phyloP scores from a whole-genome alignment of 345 rosid genomes.

The Hypericum perforatum region DNA sequence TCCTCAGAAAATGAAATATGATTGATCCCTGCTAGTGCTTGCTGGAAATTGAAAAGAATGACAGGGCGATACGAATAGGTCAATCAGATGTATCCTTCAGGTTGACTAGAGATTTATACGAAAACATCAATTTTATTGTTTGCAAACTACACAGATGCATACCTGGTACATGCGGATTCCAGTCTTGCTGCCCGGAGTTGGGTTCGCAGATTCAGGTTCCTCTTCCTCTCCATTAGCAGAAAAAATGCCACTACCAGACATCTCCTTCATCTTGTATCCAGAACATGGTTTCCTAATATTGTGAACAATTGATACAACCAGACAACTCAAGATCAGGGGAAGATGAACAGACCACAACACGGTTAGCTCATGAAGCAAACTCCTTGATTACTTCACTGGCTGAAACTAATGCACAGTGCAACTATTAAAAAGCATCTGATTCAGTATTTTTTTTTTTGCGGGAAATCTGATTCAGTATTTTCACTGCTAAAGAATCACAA shows the following conservation, averaged over 20 bases:
- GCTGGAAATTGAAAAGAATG: slow-evolving; percentile 26
- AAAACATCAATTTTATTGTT: slow-evolving; percentile 1
- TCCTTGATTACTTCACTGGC: no score
- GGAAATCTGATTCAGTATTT: no score
- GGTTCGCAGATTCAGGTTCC: slow-evolving; percentile 36
- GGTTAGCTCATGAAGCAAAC: no score
- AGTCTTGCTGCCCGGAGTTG: slow-evolving; percentile 42
- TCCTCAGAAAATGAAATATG: slow-evolving; percentile 90
- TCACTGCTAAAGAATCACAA: no score
- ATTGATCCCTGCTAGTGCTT: slow-evolving; percentile 80
- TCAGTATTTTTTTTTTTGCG: no score
- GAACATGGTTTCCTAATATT: slow-evolving; percentile 82
- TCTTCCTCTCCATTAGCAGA: slow-evolving; percentile 45
- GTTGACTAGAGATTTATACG: not conserved
- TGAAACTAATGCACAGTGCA: no score
- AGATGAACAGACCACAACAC: no score
- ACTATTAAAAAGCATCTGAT: no score
- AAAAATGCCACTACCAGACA: slow-evolving; percentile 94
- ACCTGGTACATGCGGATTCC: slow-evolving; percentile 85
- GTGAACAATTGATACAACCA: no score
- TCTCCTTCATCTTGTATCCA: slow-evolving; percentile 86
- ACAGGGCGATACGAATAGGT: no score
- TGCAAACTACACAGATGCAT: not conserved
- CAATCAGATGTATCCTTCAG: no score
- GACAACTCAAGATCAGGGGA: no score